Conservation (phyloP, 2,329 filamentous ascomycete species). For the Phyllosticta ampelicida region DNA sequence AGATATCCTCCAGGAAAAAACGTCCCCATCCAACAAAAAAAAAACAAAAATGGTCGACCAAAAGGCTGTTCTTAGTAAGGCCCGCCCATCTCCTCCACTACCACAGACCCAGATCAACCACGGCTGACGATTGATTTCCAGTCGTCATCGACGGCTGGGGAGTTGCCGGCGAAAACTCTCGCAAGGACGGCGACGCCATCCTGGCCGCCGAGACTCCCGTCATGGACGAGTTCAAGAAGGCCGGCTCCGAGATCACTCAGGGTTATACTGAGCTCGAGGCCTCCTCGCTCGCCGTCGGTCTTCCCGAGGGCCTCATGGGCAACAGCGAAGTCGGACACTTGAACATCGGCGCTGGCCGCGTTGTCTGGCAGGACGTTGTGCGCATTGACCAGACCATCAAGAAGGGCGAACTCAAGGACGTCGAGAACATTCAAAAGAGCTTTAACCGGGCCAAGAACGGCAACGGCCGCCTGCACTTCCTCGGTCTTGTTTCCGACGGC, state of each 20-base stretch:
- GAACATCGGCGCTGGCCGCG: conserved; percentile 94
- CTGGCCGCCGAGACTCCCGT: conserved; percentile 82
- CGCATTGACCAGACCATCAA: conserved; percentile 91
- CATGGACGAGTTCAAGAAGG: conserved; percentile 74
- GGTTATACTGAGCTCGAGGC: conserved; percentile 91
- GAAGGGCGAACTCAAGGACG: conserved; percentile 66
- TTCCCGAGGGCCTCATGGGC: conserved; percentile 95
- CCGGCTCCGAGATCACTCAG: conserved; percentile 59
- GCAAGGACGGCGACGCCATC: conserved; percentile 88
- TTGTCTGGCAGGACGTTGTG: conserved; percentile 94
- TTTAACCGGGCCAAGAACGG: conserved; percentile 73
- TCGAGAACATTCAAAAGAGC: conserved; percentile 65
- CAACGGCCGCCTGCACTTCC: conserved; percentile 85
- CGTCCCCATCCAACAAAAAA: conserved; percentile 35
- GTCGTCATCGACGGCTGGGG: conserved; percentile 99
- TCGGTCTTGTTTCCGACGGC: conserved; percentile 86
- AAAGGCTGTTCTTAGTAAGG: conserved; percentile 50
- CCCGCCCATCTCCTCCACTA: conserved; percentile 30
- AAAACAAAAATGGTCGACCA: conserved; percentile 54
- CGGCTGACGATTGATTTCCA: conserved; percentile 21
- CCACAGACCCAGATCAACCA: conserved; percentile 30
- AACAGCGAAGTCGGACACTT: conserved; percentile 98
- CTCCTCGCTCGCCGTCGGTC: conserved; percentile 87
- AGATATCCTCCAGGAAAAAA: neutral
- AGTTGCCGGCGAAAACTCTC: conserved; percentile 67